Conservation (phyloP, 1,284 basidiomycete species). For the Trichosporon ovoides region DNA sequence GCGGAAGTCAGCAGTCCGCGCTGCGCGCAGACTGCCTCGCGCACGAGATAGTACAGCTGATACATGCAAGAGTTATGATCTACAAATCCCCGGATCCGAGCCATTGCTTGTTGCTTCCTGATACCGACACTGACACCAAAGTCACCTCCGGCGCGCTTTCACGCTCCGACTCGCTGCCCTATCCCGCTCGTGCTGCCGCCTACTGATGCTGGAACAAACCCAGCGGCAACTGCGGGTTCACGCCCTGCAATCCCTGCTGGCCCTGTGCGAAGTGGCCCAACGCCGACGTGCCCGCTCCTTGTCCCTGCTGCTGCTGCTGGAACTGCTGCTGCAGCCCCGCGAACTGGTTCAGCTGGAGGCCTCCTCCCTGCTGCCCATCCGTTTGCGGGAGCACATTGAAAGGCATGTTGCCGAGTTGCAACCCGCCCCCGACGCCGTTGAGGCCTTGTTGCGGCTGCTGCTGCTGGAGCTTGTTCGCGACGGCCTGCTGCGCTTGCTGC, state of each 20-base stretch:
- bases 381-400: constrained; percentile 2
- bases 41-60: too few relatives aligned
- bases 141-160: too few relatives aligned
- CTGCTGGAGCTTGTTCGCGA: constrained; percentile 5
- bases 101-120: too few relatives aligned
- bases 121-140: too few relatives aligned
- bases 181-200: too few relatives aligned
- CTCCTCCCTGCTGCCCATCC: constrained; percentile 7
- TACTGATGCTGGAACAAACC: constrained; percentile 8
- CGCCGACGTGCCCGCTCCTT: background rate
- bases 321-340: constrained; percentile 4
- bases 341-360: background rate
- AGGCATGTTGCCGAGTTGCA: background rate
- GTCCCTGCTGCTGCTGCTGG: background rate
- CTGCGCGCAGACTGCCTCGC: too few relatives aligned
- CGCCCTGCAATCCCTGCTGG: constrained; percentile 7
- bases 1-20: too few relatives aligned
- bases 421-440: background rate
- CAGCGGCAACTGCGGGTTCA: background rate
- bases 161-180: too few relatives aligned
- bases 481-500: constrained; percentile 9
- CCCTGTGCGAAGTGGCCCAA: constrained; percentile 8
- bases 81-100: too few relatives aligned
- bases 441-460: background rate
- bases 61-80: too few relatives aligned